Evolutionary conservation across 805 yeast genomes (phyloP).

Genomic region (Candida insectalens): DNA sequence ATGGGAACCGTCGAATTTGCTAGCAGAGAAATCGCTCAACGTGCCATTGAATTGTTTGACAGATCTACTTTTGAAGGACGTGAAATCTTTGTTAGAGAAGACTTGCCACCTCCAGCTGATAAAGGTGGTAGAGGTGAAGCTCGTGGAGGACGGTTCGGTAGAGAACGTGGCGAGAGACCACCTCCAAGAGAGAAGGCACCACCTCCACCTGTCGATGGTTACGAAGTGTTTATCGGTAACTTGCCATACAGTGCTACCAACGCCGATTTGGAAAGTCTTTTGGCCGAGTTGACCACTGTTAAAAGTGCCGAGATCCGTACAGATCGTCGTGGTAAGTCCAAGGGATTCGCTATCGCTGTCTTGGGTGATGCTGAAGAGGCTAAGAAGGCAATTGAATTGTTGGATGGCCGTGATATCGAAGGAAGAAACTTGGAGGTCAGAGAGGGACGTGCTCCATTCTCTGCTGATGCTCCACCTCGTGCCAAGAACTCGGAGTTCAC

Average conservation of each 20-base stretch:
- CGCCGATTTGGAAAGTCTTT: constrained; percentile 80
- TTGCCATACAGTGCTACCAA: constrained; percentile 75
- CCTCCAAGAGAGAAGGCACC: constrained; percentile 11
- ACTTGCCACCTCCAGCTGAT: constrained; percentile 68
- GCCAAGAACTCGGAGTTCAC: constrained; percentile 48
- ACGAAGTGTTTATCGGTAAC: constrained; percentile 70
- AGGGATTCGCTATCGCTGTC: constrained; percentile 79
- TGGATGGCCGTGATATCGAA: constrained; percentile 59
- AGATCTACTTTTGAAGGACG: constrained; percentile 61
- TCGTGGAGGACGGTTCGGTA: constrained; percentile 12
- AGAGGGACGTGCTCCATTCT: constrained; percentile 40
- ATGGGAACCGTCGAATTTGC: constrained; percentile 87
- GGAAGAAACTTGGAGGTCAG: constrained; percentile 79
- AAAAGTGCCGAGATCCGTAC: constrained; percentile 69
- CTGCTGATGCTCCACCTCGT: constrained; percentile 9
- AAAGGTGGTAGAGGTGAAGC: constrained; percentile 14
- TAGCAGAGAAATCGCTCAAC: constrained; percentile 50
- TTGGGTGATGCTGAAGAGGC: constrained; percentile 64
- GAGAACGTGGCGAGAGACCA: constrained; percentile 9
- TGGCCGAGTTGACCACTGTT: constrained; percentile 70
- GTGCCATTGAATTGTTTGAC: constrained; percentile 63
- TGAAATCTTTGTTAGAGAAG: constrained; percentile 81
- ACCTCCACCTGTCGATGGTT: constrained; percentile 16
- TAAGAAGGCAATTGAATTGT: constrained; percentile 54
- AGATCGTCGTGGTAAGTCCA: constrained; percentile 63